Conservation (phyloP, 2,329 filamentous ascomycete species). For the Aspergillus glaucus region DNA sequence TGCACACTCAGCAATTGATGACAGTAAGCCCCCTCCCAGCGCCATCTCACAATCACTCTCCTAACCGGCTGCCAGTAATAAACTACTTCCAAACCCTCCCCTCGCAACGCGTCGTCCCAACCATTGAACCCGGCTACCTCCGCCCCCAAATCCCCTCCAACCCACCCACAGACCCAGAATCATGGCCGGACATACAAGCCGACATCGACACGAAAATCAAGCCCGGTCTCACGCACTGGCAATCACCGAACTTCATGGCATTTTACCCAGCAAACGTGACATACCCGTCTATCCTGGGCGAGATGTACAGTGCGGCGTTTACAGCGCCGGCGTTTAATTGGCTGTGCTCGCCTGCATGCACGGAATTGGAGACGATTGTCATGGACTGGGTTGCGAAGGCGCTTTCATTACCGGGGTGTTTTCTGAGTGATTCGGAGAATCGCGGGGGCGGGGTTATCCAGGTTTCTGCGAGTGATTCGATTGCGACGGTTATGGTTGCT, state of each 20-base stretch:
- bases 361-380: conserved; percentile 87
- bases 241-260: conserved; percentile 90
- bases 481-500: conserved; percentile 80
- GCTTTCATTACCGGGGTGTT: conserved; percentile 66
- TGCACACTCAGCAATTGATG: conserved; percentile 71
- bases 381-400: conserved; percentile 85
- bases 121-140: conserved; percentile 79
- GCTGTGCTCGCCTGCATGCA: conserved; percentile 87
- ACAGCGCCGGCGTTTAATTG: conserved; percentile 93
- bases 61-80: conserved; percentile 52
- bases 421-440: conserved; percentile 60
- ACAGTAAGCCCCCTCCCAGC: conserved; percentile 51
- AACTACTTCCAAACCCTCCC: conserved; percentile 74
- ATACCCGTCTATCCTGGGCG: conserved; percentile 79
- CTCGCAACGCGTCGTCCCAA: conserved; percentile 65
- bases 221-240: conserved; percentile 91
- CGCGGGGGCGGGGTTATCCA: conserved; percentile 87
- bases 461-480: conserved; percentile 79
- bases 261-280: conserved; percentile 82
- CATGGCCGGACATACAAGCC: conserved; percentile 70
- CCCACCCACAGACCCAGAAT: conserved; percentile 60
- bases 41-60: too few relatives aligned
- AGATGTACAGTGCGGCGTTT: conserved; percentile 86
- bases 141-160: conserved; percentile 67
- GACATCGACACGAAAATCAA: conserved; percentile 84